Percentiles rank a stretch among this genome's conserved stretches.
Evolutionary conservation across 2,329 filamentous ascomycete genomes (phyloP).

Genomic region (Drechmeria coniospora): DNA sequence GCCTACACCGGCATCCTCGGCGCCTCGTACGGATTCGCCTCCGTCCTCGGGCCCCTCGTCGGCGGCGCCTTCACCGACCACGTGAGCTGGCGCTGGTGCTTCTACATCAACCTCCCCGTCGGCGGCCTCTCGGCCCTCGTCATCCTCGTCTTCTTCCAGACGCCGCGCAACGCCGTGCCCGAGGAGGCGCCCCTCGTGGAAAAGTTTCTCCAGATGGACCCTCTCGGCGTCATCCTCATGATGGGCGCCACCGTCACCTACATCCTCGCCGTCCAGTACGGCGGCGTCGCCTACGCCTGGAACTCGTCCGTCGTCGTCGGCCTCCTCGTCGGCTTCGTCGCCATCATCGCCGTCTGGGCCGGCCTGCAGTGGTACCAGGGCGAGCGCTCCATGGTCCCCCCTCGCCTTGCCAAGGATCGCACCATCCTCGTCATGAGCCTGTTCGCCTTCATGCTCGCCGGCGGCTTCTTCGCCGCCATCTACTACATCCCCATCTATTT

Average conservation of each 20-base stretch:
- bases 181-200: constrained; percentile 20
- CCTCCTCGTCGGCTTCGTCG: constrained; percentile 23
- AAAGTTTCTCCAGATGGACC: constrained; percentile 33
- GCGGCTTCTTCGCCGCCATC: constrained; percentile 27
- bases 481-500: constrained; percentile 34
- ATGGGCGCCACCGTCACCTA: constrained; percentile 27
- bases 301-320: constrained; percentile 23
- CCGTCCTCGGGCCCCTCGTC: constrained; percentile 20
- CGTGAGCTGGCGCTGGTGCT: constrained; percentile 23
- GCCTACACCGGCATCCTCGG: constrained; percentile 23
- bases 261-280: constrained; percentile 32
- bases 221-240: constrained; percentile 26
- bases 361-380: constrained; percentile 24
- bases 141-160: constrained; percentile 26
- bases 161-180: constrained; percentile 22
- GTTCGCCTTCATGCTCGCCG: constrained; percentile 26
- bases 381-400: constrained; percentile 28
- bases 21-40: constrained; percentile 19
- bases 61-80: constrained; percentile 22
- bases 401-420: constrained; percentile 22
- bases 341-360: constrained; percentile 19
- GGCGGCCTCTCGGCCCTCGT: constrained; percentile 18
- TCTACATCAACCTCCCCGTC: constrained; percentile 24
- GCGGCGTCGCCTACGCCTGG: constrained; percentile 28
- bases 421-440: constrained; percentile 20